Percentiles rank a stretch among this genome's conserved stretches.
Conservation (phyloP, 495 filamentous ascomycete species). For the Wilcoxina mikolae region DNA sequence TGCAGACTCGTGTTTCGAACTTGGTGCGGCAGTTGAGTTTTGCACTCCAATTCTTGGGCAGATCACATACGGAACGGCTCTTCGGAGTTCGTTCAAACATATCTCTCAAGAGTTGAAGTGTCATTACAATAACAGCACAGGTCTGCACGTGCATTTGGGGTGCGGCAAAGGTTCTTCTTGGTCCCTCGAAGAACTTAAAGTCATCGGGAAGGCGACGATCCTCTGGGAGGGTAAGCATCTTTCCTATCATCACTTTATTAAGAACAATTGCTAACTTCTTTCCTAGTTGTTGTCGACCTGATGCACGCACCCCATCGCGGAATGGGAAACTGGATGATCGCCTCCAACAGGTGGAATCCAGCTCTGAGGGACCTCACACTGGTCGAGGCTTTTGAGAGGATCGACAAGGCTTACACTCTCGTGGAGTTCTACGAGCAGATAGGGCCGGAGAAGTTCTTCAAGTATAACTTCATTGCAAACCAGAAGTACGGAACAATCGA, state of each 20-base stretch:
- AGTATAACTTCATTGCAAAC: slow-evolving; percentile 20
- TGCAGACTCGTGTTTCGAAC: background rate
- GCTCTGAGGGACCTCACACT: slow-evolving; percentile 5
- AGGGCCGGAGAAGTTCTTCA: slow-evolving; percentile 22
- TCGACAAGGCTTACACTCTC: slow-evolving; percentile 7
- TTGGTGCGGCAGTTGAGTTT: slow-evolving; percentile 10
- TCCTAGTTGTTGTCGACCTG: slow-evolving; percentile 15
- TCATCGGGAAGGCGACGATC: slow-evolving; percentile 21
- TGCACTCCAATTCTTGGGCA: slow-evolving; percentile 23
- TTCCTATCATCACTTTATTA: too few relatives aligned
- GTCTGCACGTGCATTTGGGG: slow-evolving; percentile 24
- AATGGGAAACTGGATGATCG: slow-evolving; percentile 20
- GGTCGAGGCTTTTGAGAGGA: slow-evolving; percentile 6
- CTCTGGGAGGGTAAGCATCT: slow-evolving; percentile 26
- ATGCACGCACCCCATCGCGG: slow-evolving; percentile 15
- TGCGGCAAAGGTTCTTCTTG: slow-evolving; percentile 14
- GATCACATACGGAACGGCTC: slow-evolving; percentile 10
- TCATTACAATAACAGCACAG: slow-evolving; percentile 20
- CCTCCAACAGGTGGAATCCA: slow-evolving; percentile 15
- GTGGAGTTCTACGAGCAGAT: slow-evolving; percentile 15
- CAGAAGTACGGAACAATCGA: slow-evolving; percentile 21
- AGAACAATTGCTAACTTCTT: too few relatives aligned
- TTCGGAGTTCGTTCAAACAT: slow-evolving; percentile 15
- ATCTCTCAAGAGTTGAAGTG: slow-evolving; percentile 11
- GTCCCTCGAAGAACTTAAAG: slow-evolving; percentile 13